Percentiles rank a stretch among this genome's conserved stretches.
Conservation (phyloP, 306 rosid species). For the Corylus avellana region DNA sequence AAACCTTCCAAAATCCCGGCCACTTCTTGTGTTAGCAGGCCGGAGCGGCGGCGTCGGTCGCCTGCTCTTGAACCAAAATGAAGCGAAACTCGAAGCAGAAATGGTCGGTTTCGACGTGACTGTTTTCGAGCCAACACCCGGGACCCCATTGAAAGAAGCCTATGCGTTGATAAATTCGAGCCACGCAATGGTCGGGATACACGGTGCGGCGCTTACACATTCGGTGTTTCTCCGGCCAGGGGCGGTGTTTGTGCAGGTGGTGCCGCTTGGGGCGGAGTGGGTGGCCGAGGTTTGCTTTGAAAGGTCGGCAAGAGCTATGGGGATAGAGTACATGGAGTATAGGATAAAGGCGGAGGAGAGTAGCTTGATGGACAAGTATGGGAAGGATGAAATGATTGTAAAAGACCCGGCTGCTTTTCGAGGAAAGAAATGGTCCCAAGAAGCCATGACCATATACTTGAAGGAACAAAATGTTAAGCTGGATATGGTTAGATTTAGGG, state of each 20-base stretch:
- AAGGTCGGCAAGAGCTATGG: conserved; percentile 24
- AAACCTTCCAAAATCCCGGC: not conserved
- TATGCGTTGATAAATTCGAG: conserved; percentile 39
- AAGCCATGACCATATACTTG: conserved; percentile 36
- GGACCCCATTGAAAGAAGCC: conserved; percentile 18
- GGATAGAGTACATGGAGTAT: conserved; percentile 40
- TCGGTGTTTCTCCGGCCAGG: conserved; percentile 37
- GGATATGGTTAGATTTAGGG: conserved; percentile 36
- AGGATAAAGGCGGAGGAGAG: conserved; percentile 41
- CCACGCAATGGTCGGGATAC: conserved; percentile 49
- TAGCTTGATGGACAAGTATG: conserved; percentile 38
- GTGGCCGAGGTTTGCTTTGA: conserved; percentile 28
- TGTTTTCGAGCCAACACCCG: conserved; percentile 29
- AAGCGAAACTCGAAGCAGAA: conserved; percentile 16
- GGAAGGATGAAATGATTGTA: conserved; percentile 19
- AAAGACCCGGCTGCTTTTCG: conserved; percentile 26
- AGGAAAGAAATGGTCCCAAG: conserved; percentile 22
- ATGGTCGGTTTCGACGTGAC: conserved; percentile 40
- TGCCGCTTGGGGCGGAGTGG: conserved; percentile 45
- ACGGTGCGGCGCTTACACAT: conserved; percentile 48
- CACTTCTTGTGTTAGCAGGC: conserved; percentile 6
- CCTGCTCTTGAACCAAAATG: conserved; percentile 23
- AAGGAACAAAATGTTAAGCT: conserved; percentile 40
- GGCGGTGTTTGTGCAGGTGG: conserved; percentile 40
- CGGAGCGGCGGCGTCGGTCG: conserved; percentile 18